These are phyloP conservation scores for Penicillium sp. DNA, from an alignment of 2,329 filamentous ascomycete genomes.

Conservation along the genomic window DNA sequence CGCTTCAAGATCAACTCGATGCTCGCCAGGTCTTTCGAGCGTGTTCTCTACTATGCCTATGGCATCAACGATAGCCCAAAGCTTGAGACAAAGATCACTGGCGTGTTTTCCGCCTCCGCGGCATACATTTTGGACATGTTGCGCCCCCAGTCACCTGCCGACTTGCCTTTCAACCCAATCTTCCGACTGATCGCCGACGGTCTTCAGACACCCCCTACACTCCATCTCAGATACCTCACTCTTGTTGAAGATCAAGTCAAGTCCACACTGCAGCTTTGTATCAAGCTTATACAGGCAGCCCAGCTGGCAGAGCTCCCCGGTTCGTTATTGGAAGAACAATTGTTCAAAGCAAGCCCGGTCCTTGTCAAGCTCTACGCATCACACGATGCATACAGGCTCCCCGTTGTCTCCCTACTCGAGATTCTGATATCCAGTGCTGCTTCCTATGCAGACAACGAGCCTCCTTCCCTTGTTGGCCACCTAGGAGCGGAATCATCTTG, in stretches of 20 bases:
- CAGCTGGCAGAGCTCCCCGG: constrained; percentile 64
- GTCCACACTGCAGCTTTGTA: constrained; percentile 66
- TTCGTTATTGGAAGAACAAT: constrained; percentile 70
- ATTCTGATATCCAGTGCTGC: constrained; percentile 71
- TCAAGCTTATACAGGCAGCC: constrained; percentile 70
- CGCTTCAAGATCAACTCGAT: constrained; percentile 68
- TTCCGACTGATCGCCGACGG: constrained; percentile 68
- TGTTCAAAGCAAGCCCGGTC: constrained; percentile 79
- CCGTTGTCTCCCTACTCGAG: constrained; percentile 70
- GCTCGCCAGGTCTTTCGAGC: constrained; percentile 70
- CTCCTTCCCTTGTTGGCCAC: constrained; percentile 90
- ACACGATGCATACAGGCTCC: constrained; percentile 65
- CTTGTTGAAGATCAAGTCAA: constrained; percentile 65
- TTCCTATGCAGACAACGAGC: constrained; percentile 65
- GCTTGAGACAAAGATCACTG: constrained; percentile 55
- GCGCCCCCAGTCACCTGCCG: constrained; percentile 67
- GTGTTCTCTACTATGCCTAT: constrained; percentile 71
- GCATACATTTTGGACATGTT: constrained; percentile 77
- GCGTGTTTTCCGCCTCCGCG: constrained; percentile 71
- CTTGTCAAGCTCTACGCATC: constrained; percentile 75
- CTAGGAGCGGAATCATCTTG: constrained; percentile 80
- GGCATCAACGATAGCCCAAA: constrained; percentile 67
- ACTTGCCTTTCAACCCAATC: constrained; percentile 75
- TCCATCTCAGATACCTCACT: constrained; percentile 59
- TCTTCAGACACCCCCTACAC: constrained; percentile 62